Conservation (phyloP, 176 grass and related monocot species). For the Carex parvula region DNA sequence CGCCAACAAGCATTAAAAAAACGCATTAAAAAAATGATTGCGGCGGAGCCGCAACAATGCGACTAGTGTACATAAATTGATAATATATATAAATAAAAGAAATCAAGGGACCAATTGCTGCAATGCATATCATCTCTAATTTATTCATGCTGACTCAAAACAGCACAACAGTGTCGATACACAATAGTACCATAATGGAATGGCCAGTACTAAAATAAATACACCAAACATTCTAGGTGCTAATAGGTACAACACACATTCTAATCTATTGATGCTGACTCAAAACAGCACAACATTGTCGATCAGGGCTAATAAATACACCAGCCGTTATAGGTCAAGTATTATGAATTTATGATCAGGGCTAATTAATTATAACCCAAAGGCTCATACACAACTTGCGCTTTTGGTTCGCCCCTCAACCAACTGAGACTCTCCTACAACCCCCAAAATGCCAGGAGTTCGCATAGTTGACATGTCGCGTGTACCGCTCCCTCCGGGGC, state of each 20-base stretch:
- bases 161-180: no score
- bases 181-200: no score
- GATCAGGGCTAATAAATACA: neutral
- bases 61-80: neutral
- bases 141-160: neutral
- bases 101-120: neutral
- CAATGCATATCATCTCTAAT: neutral
- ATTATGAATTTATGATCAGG: no score
- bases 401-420: neutral
- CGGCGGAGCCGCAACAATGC: no score
- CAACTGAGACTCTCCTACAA: neutral
- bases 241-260: no score
- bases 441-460: neutral
- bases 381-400: neutral
- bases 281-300: no score
- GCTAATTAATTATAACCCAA: no score
- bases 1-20: no score
- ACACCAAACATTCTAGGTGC: no score
- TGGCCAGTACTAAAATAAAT: no score
- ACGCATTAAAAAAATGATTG: no score
- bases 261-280: neutral
- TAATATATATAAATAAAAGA: neutral
- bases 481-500: neutral
- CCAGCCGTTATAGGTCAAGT: neutral
- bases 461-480: neutral